These are phyloP conservation scores for Oxyria digyna DNA, from an alignment of 148 eudicot species.

Conservation along the genomic window DNA sequence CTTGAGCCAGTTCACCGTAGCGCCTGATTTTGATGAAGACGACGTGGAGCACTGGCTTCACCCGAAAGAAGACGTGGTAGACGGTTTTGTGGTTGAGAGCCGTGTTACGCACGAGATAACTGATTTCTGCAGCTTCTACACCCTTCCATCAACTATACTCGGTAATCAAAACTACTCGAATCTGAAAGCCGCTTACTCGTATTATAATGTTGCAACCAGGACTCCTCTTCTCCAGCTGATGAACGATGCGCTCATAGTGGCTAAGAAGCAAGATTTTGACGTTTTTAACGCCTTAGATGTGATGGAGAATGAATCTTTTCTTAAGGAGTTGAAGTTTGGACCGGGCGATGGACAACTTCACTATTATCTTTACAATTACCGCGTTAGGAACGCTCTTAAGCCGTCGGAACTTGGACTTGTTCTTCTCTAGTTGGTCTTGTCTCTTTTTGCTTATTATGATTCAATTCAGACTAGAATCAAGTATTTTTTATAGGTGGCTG, in stretches of 20 bases:
- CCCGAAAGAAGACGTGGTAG: slow-evolving; percentile 64
- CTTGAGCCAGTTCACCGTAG: slow-evolving; percentile 54
- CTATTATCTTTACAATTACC: slow-evolving; percentile 83
- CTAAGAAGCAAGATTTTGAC: slow-evolving; percentile 65
- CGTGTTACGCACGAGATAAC: slow-evolving; percentile 70
- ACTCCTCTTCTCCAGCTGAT: slow-evolving; percentile 78
- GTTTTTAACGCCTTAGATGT: slow-evolving; percentile 86
- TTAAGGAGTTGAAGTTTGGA: slow-evolving; percentile 83
- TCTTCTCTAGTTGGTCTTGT: slow-evolving; percentile 35
- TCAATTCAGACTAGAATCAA: not conserved
- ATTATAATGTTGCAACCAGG: slow-evolving; percentile 73
- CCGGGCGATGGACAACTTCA: slow-evolving; percentile 97
- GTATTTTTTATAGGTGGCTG: not conserved
- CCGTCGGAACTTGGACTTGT: slow-evolving; percentile 84
- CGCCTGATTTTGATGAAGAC: slow-evolving; percentile 73
- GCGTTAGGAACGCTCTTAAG: slow-evolving; percentile 51
- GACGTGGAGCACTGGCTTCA: slow-evolving; percentile 94
- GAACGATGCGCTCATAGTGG: slow-evolving; percentile 78
- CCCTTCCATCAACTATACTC: slow-evolving; percentile 68
- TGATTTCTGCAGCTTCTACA: slow-evolving; percentile 87
- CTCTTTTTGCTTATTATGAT: no score
- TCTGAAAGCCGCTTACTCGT: slow-evolving; percentile 80
- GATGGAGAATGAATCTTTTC: slow-evolving; percentile 69
- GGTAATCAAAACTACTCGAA: slow-evolving; percentile 55
- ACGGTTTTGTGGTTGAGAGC: slow-evolving; percentile 73